phyloP scores from a whole-genome alignment of 805 yeast genomes.

The Yarrowia osloensis region DNA sequence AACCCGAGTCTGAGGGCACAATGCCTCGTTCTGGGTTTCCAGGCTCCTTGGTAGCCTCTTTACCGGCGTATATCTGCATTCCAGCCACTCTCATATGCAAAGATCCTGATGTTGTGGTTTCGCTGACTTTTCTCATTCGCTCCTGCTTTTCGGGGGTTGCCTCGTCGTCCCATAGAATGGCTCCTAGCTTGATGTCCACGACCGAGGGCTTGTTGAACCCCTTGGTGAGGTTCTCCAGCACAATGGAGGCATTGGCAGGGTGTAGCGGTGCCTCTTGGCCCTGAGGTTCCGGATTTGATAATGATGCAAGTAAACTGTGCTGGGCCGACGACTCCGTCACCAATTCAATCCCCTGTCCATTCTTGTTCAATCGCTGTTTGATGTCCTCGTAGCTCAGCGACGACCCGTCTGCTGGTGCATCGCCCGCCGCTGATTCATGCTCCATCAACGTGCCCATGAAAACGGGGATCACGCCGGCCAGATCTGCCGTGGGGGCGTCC shows the following conservation, averaged over 20 bases:
- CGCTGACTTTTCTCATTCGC: slow-evolving; percentile 65
- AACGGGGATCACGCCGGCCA: slow-evolving; percentile 51
- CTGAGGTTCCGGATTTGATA: slow-evolving; percentile 27
- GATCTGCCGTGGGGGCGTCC: slow-evolving; percentile 32
- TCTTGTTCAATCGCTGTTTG: slow-evolving; percentile 6
- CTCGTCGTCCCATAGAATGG: slow-evolving; percentile 59
- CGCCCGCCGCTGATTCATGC: slow-evolving; percentile 36
- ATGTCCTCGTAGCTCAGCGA: slow-evolving; percentile 6
- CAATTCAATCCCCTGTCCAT: slow-evolving; percentile 2
- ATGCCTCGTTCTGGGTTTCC: neutral
- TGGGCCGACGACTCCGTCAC: slow-evolving; percentile 32
- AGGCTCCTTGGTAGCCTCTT: slow-evolving; percentile 18
- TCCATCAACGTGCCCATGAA: slow-evolving; percentile 60
- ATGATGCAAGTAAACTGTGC: slow-evolving; percentile 33
- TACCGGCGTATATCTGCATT: slow-evolving; percentile 57
- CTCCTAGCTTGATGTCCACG: slow-evolving; percentile 82
- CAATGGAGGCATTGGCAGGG: slow-evolving; percentile 39
- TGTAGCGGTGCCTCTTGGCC: slow-evolving; percentile 31
- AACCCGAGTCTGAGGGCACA: slow-evolving; percentile 35
- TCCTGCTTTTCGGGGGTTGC: slow-evolving; percentile 60
- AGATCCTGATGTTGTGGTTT: slow-evolving; percentile 76
- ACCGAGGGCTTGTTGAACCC: slow-evolving; percentile 70
- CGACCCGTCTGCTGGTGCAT: neutral
- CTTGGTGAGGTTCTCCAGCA: slow-evolving; percentile 66
- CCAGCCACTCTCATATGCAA: slow-evolving; percentile 83